Percentiles rank a stretch among this genome's conserved stretches.
Evolutionary conservation across 192 early-diverging fungal species (phyloP).

Genomic region (Coemansia sp.): DNA sequence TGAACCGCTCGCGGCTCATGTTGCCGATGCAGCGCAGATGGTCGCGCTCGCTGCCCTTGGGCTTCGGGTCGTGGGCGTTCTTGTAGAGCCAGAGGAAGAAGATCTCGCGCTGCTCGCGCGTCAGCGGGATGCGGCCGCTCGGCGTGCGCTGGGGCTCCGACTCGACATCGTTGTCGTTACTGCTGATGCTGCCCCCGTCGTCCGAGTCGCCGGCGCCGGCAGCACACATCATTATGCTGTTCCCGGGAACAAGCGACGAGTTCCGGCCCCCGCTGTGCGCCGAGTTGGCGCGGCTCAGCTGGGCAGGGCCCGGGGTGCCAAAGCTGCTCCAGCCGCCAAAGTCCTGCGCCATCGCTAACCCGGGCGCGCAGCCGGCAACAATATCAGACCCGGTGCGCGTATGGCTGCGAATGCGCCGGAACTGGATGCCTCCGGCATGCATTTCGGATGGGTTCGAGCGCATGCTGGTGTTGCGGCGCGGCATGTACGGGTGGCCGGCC

Average conservation of each 20-base stretch:
- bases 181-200: conserved; percentile 9
- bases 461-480: conserved; percentile 14
- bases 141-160: conserved; percentile 6
- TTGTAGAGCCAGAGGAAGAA: conserved; percentile 47
- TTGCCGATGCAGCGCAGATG: conserved; percentile 35
- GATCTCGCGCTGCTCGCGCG: conserved; percentile 25
- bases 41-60: conserved; percentile 51
- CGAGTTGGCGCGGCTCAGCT: conserved; percentile 3
- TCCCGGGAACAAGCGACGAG: not conserved
- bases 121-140: conserved; percentile 29
- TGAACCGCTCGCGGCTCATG: conserved; percentile 50
- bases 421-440: not conserved
- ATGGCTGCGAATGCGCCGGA: conserved; percentile 16
- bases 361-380: not conserved
- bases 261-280: not conserved
- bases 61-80: conserved; percentile 45
- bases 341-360: not conserved
- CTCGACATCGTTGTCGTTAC: conserved; percentile 8
- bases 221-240: too few relatives aligned
- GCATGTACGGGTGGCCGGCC: conserved; percentile 17
- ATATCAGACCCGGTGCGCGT: conserved; percentile 6
- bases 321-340: not conserved
- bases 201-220: conserved; percentile 11
- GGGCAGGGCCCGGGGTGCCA: not conserved
- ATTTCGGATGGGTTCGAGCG: conserved; percentile 4